Conservation (phyloP, 495 filamentous ascomycete genomes). For the Aspergillus saccharolyticus region DNA sequence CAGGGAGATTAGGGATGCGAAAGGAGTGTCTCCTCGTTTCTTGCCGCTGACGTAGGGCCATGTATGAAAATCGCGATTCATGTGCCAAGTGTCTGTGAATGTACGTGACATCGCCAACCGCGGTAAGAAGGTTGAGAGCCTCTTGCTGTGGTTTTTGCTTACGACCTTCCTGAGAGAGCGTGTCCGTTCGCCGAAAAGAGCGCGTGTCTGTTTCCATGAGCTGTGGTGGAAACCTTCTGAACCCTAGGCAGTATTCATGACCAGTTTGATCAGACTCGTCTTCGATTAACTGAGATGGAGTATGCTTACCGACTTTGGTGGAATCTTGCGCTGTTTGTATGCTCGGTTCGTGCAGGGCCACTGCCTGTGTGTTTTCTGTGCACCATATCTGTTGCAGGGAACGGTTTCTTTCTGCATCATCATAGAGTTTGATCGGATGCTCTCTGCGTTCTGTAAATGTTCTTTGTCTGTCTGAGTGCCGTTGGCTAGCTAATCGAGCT, state of each 20-base stretch:
- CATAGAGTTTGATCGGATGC: neutral
- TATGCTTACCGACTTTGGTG: neutral
- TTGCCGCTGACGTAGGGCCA: neutral
- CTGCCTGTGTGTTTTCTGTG: neutral
- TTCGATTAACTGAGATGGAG: neutral
- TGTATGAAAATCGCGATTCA: neutral
- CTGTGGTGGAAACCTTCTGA: neutral
- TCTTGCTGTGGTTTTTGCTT: neutral
- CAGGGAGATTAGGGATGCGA: neutral
- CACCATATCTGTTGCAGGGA: slow-evolving; percentile 4
- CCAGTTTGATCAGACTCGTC: neutral
- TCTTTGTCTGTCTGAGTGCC: neutral
- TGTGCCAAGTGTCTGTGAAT: neutral
- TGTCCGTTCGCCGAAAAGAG: neutral
- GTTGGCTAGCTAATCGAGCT: neutral
- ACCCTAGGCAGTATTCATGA: neutral
- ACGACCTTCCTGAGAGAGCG: neutral
- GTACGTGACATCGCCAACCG: neutral
- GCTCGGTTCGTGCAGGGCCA: neutral
- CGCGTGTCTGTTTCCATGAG: neutral
- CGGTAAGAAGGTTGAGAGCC: neutral
- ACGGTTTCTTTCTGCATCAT: neutral
- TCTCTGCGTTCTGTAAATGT: neutral
- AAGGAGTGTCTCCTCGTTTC: neutral
- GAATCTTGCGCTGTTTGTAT: neutral